phyloP scores from a whole-genome alignment of 192 early-diverging fungal genomes.

The Linnemannia exigua region DNA sequence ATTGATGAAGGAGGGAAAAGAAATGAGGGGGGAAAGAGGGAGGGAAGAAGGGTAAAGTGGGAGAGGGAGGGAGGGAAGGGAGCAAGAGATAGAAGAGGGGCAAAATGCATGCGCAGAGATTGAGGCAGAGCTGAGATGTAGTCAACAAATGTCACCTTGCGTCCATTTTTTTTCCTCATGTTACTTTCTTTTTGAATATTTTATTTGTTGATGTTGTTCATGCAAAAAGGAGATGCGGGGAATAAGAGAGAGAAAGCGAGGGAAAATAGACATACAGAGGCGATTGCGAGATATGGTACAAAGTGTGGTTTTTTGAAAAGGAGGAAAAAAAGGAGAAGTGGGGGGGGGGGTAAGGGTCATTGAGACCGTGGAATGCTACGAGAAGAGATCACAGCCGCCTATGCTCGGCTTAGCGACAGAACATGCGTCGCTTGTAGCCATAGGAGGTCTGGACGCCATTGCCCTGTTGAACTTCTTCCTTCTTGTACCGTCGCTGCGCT shows the following conservation, averaged over 20 bases:
- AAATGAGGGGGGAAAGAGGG: background rate
- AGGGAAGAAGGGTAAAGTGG: background rate
- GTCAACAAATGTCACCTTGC: too few species aligned
- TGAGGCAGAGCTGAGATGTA: too few species aligned
- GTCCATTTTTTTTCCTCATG: too few species aligned
- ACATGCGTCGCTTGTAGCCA: conserved; percentile 48
- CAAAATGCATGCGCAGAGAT: too few species aligned
- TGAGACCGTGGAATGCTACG: background rate
- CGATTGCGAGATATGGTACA: background rate
- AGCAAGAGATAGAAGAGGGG: background rate
- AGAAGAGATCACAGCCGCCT: too few species aligned
- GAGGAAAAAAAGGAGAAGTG: background rate
- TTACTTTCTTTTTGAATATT: too few species aligned
- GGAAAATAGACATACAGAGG: background rate
- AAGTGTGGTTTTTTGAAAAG: background rate
- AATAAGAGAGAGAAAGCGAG: background rate
- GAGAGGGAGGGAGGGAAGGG: background rate
- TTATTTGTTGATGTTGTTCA: too few species aligned
- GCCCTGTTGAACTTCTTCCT: conserved; percentile 49
- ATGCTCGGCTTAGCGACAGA: conserved; percentile 35
- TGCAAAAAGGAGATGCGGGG: too few species aligned
- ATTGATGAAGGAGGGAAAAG: too few species aligned
- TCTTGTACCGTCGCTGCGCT: conserved; percentile 83
- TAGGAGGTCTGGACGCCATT: conserved; percentile 20
- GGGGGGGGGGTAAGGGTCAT: background rate